Evolutionary conservation across 2,329 filamentous ascomycete species (phyloP).

Genomic region (Penicillium sp.): DNA sequence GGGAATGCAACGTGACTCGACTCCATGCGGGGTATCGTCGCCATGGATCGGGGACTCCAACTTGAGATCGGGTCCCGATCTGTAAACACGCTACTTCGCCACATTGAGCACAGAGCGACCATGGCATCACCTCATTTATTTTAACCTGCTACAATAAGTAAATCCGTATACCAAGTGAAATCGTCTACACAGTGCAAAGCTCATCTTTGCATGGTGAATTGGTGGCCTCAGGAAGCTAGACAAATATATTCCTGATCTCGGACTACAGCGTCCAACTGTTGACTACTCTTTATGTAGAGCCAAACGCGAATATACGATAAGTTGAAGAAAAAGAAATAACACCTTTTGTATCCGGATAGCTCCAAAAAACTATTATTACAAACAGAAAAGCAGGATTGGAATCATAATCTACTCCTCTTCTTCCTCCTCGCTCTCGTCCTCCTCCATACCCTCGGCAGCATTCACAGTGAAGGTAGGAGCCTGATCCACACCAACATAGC

Average conservation of each 20-base stretch:
- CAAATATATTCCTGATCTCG: background rate
- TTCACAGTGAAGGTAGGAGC: constrained; percentile 85
- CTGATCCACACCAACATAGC: constrained; percentile 95
- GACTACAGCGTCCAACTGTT: background rate
- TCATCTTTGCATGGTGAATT: too few species aligned
- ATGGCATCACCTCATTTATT: background rate
- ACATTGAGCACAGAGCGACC: background rate
- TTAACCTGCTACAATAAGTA: background rate
- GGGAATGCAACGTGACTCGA: constrained; percentile 20
- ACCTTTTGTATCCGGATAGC: constrained; percentile 21
- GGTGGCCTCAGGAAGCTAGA: background rate
- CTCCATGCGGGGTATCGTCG: constrained; percentile 21
- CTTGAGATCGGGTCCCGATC: background rate
- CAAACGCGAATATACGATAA: background rate
- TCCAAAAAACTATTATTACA: constrained; percentile 28
- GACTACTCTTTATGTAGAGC: background rate
- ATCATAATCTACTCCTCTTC: constrained; percentile 52
- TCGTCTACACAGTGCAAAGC: too few species aligned
- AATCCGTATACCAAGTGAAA: too few species aligned
- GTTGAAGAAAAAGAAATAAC: constrained; percentile 14
- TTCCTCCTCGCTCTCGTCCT: constrained; percentile 84
- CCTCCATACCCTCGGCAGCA: constrained; percentile 91
- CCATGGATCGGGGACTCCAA: constrained; percentile 1
- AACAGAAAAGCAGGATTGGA: constrained; percentile 17
- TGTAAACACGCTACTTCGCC: background rate